Conservation (phyloP, 768 basidiomycete genomes). For the Hortiboletus campestris region DNA sequence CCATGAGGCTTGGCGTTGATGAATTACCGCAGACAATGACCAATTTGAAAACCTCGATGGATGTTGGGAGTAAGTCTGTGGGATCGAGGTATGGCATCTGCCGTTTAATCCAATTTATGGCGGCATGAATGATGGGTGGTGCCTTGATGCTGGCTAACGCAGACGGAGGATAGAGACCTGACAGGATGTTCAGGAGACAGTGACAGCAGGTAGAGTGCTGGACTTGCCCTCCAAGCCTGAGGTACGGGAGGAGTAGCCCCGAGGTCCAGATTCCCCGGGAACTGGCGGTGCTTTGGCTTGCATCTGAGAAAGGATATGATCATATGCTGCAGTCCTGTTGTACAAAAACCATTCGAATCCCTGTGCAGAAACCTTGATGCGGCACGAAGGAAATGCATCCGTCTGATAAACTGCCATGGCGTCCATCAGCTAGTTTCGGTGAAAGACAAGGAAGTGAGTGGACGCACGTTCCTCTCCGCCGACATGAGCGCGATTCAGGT, state of each 20-base stretch:
- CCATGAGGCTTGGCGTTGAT: slow-evolving; percentile 79
- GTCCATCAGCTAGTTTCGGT: slow-evolving; percentile 4
- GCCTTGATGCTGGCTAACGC: slow-evolving; percentile 28
- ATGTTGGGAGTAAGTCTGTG: slow-evolving; percentile 83
- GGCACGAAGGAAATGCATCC: slow-evolving; percentile 56
- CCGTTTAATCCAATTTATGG: slow-evolving; percentile 49
- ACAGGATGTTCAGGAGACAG: background rate
- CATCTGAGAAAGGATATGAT: slow-evolving; percentile 80
- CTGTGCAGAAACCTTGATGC: slow-evolving; percentile 75
- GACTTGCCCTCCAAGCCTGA: slow-evolving; percentile 39
- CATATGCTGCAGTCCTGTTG: slow-evolving; percentile 86
- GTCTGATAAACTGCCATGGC: slow-evolving; percentile 34
- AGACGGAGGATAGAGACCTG: slow-evolving; percentile 27
- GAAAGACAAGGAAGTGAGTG: slow-evolving; percentile 1
- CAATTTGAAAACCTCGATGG: slow-evolving; percentile 74
- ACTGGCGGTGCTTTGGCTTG: slow-evolving; percentile 32
- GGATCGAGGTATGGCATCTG: slow-evolving; percentile 74
- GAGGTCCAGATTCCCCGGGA: slow-evolving; percentile 31
- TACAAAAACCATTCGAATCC: slow-evolving; percentile 94
- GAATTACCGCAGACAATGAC: slow-evolving; percentile 83
- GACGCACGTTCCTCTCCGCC: slow-evolving; percentile 56
- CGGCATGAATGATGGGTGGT: slow-evolving; percentile 37
- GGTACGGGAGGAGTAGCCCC: slow-evolving; percentile 39
- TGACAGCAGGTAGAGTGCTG: background rate
- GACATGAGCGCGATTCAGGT: slow-evolving; percentile 47